phyloP scores from a whole-genome alignment of 495 filamentous ascomycete genomes.

The Amniculicola lignicola region DNA sequence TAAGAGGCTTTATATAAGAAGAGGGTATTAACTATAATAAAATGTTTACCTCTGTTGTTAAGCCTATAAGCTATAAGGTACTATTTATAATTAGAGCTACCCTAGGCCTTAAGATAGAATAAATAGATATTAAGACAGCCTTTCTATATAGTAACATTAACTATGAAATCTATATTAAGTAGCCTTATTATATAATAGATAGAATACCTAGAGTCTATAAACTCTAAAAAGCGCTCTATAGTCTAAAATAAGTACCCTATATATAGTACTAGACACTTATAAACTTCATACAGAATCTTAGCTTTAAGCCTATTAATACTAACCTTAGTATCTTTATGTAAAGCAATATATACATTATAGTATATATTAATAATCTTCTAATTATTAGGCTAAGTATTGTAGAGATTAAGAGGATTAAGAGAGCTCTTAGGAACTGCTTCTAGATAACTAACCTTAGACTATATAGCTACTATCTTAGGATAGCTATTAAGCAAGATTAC shows the following conservation, averaged over 20 bases:
- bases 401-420: conserved; percentile 38
- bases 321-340: conserved; percentile 36
- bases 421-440: conserved; percentile 32
- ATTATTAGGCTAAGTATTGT: conserved; percentile 31
- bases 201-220: conserved; percentile 18
- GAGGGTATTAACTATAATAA: conserved; percentile 44
- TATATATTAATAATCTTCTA: conserved; percentile 43
- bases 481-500: conserved; percentile 32
- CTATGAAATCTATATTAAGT: conserved; percentile 34
- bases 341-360: conserved; percentile 33
- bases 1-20: conserved; percentile 38
- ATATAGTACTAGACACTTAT: conserved; percentile 42
- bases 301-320: conserved; percentile 33
- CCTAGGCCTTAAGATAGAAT: conserved; percentile 31
- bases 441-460: conserved; percentile 40
- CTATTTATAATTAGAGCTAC: conserved; percentile 34
- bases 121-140: conserved; percentile 40
- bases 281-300: conserved; percentile 36
- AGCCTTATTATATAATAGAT: conserved; percentile 14
- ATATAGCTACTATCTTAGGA: conserved; percentile 42
- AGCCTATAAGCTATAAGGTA: conserved; percentile 39
- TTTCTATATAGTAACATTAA: conserved; percentile 34
- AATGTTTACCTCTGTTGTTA: conserved; percentile 46
- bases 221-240: conserved; percentile 41
- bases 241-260: conserved; percentile 44